Percentiles rank a stretch among this genome's conserved stretches.
Conservation (phyloP, 1,139 yeast genomes). For the Candida mesenterica region DNA sequence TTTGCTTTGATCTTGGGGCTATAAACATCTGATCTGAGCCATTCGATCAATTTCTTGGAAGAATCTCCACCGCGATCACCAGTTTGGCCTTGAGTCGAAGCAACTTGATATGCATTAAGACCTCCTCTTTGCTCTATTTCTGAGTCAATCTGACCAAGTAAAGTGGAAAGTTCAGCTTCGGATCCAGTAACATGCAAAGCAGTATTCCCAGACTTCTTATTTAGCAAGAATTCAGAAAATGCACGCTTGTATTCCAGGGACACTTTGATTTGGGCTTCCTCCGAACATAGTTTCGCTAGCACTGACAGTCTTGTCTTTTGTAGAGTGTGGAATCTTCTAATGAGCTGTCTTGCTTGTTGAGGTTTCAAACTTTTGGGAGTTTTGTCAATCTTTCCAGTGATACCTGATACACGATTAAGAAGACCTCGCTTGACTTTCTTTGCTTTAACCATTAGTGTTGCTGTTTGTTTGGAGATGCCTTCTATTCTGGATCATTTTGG, state of each 20-base stretch:
- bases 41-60: constrained; percentile 66
- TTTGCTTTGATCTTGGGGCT: background rate
- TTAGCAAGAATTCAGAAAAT: constrained; percentile 5
- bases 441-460: constrained; percentile 3
- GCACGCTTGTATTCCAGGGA: constrained; percentile 4
- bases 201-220: constrained; percentile 9
- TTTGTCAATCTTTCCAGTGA: constrained; percentile 10
- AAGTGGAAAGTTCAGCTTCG: constrained; percentile 18
- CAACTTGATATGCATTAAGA: constrained; percentile 72
- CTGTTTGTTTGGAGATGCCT: constrained; percentile 10
- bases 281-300: constrained; percentile 20
- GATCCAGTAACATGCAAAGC: constrained; percentile 6
- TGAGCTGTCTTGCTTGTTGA: constrained; percentile 60
- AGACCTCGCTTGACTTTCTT: constrained; percentile 10
- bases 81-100: constrained; percentile 83
- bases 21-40: constrained; percentile 45
- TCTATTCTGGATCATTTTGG: constrained; percentile 20
- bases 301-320: constrained; percentile 49
- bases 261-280: constrained; percentile 2
- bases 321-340: constrained; percentile 65
- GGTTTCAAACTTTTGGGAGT: constrained; percentile 54
- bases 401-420: constrained; percentile 5
- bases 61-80: constrained; percentile 85
- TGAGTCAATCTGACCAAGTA: constrained; percentile 54
- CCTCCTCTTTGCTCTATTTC: constrained; percentile 69